Conservation (phyloP, 2,329 filamentous ascomycete genomes). For the Geosmithia morbida region DNA sequence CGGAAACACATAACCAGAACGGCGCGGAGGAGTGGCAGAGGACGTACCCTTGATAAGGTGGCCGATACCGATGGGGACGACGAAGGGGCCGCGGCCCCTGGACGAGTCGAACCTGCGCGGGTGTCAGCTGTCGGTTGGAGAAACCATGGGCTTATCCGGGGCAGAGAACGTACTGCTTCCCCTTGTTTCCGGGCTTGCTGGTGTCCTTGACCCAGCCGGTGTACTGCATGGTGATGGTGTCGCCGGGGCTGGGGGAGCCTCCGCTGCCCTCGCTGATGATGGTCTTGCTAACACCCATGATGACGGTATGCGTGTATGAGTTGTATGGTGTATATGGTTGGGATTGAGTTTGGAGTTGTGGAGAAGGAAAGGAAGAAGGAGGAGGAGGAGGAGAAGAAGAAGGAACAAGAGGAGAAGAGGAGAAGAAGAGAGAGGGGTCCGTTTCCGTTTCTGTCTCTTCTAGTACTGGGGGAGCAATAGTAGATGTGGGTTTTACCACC, state of each 20-base stretch:
- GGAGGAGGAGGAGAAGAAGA: not conserved
- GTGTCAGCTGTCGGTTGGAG: constrained; percentile 1
- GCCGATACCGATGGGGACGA: constrained; percentile 65
- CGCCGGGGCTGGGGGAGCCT: constrained; percentile 45
- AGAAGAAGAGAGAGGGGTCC: not conserved
- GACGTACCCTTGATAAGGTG: constrained; percentile 68
- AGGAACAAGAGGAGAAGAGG: not conserved
- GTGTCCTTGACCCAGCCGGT: constrained; percentile 72
- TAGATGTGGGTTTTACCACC: not conserved
- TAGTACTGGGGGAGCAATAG: not conserved
- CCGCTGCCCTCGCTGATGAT: constrained; percentile 46
- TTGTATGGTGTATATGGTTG: not conserved
- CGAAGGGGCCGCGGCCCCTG: constrained; percentile 60
- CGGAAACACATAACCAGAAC: not conserved
- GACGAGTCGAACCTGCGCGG: constrained; percentile 74
- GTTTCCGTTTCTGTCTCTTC: not conserved
- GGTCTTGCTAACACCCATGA: constrained; percentile 63
- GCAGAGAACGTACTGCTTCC: constrained; percentile 45
- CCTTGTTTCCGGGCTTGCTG: constrained; percentile 46
- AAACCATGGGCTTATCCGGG: too few species aligned
- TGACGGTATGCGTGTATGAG: constrained; percentile 10
- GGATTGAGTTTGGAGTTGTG: not conserved
- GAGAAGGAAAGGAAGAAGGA: not conserved
- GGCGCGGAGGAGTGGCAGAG: constrained; percentile 4
- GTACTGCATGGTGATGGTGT: constrained; percentile 80